Evolutionary conservation across 2,329 filamentous ascomycete genomes (phyloP).

Genomic region (Rhynchosporium agropyri): DNA sequence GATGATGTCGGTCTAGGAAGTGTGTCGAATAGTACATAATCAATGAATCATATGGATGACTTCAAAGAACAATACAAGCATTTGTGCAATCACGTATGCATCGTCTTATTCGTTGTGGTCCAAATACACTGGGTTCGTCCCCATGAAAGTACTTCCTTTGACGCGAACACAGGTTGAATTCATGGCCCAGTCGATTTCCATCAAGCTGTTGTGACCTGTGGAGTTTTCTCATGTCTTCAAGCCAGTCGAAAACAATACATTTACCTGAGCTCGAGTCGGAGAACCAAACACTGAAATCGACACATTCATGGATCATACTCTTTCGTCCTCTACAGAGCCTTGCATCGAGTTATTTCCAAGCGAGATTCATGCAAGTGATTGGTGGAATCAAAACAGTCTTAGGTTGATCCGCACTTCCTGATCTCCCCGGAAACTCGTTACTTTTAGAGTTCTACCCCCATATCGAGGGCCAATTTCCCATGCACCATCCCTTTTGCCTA

Average conservation of each 20-base stretch:
- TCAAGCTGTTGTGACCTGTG: not conserved
- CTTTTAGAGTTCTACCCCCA: too few relatives aligned
- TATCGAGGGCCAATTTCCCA: too few relatives aligned
- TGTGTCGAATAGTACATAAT: not conserved
- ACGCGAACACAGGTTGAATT: too few relatives aligned
- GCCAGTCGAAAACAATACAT: too few relatives aligned
- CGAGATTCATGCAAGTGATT: not conserved
- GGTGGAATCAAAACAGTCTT: constrained; percentile 5
- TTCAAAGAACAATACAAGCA: too few relatives aligned
- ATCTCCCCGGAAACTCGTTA: too few relatives aligned
- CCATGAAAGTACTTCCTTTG: too few relatives aligned
- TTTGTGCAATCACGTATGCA: too few relatives aligned
- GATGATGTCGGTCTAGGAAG: not conserved
- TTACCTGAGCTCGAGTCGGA: too few relatives aligned
- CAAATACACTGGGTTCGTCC: too few relatives aligned
- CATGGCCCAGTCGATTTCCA: not conserved
- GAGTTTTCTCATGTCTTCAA: not conserved
- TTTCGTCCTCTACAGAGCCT: not conserved
- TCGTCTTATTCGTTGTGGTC: too few relatives aligned
- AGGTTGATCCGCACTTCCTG: not conserved
- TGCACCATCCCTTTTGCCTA: too few relatives aligned
- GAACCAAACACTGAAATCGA: not conserved
- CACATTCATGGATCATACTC: constrained; percentile 5
- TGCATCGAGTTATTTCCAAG: not conserved
- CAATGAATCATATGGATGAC: not conserved